Percentiles rank a stretch among this genome's conserved stretches.
These are phyloP conservation scores for Brettanomyces custersianus DNA, from an alignment of 805 yeast species.

Conservation along the genomic window DNA sequence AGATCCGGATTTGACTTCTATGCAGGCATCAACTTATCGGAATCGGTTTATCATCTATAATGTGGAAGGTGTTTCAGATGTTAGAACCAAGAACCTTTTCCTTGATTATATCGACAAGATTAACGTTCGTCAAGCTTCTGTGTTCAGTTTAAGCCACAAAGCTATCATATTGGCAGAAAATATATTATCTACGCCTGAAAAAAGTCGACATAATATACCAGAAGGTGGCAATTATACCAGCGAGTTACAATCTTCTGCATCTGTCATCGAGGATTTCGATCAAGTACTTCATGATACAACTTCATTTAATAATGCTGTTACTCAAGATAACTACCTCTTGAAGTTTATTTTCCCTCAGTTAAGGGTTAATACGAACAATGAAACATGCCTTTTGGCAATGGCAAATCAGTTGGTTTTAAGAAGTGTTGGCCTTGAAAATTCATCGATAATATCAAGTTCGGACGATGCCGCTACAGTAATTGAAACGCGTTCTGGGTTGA, in stretches of 20 bases:
- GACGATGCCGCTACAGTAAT: conserved; percentile 31
- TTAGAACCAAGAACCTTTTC: conserved; percentile 51
- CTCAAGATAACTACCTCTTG: conserved; percentile 36
- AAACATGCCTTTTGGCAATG: conserved; percentile 41
- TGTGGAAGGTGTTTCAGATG: conserved; percentile 71
- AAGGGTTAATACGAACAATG: conserved; percentile 40
- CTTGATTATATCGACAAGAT: conserved; percentile 40
- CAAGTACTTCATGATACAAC: conserved; percentile 34
- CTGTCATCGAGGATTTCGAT: conserved; percentile 39
- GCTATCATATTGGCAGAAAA: conserved; percentile 25
- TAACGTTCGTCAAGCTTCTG: conserved; percentile 17
- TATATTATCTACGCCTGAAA: conserved; percentile 9
- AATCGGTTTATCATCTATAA: conserved; percentile 75
- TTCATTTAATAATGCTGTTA: conserved; percentile 11
- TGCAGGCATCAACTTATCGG: conserved; percentile 23
- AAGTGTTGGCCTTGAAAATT: conserved; percentile 34
- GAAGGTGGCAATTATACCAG: conserved; percentile 7
- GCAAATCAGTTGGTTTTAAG: conserved; percentile 54
- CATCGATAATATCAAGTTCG: conserved; percentile 26
- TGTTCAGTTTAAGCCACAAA: conserved; percentile 22
- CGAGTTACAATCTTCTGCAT: conserved; percentile 13
- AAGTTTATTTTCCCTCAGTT: conserved; percentile 80
- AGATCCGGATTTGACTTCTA: conserved; percentile 17
- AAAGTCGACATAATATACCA: conserved; percentile 4
- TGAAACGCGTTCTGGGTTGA: conserved; percentile 49